Percentiles rank a stretch among this genome's conserved stretches.
Evolutionary conservation across 768 basidiomycete genomes (phyloP).

Genomic region (Pleurotus giganteus): DNA sequence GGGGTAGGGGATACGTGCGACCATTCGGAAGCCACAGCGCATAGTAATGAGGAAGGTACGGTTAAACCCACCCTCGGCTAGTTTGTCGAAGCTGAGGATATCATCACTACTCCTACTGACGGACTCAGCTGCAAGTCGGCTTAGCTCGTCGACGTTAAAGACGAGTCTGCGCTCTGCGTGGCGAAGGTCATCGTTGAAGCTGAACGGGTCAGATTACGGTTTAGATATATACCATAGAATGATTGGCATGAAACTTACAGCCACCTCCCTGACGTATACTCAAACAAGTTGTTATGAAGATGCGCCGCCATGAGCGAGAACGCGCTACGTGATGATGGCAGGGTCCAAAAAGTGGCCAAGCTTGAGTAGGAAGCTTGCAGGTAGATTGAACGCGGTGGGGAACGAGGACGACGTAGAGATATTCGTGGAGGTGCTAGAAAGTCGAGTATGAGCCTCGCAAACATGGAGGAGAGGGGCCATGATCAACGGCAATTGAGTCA

Average conservation of each 20-base stretch:
- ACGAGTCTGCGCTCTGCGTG: conserved; percentile 27
- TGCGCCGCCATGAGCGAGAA: conserved; percentile 23
- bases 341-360: conserved; percentile 18
- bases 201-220: conserved; percentile 24
- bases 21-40: conserved; percentile 27
- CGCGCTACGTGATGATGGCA: conserved; percentile 16
- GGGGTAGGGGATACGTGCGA: conserved; percentile 34
- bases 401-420: conserved; percentile 14
- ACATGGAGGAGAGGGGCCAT: neutral
- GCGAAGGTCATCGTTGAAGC: conserved; percentile 32
- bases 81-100: conserved; percentile 31
- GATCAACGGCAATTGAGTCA: too few species aligned
- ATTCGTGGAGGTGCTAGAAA: neutral
- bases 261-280: conserved; percentile 34
- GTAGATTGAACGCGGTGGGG: conserved; percentile 18
- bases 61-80: conserved; percentile 41
- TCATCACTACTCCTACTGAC: conserved; percentile 25
- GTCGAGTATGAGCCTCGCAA: neutral
- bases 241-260: conserved; percentile 29
- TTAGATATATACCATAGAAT: conserved; percentile 20
- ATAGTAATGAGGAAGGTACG: conserved; percentile 33
- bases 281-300: conserved; percentile 26
- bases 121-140: conserved; percentile 33
- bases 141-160: conserved; percentile 31
- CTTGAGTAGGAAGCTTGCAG: conserved; percentile 20